Evolutionary conservation across 352 stramenopile species (phyloP), one percentile per base, ranked within the genome.

Genomic region (Pythium scleroteichum): DNA sequence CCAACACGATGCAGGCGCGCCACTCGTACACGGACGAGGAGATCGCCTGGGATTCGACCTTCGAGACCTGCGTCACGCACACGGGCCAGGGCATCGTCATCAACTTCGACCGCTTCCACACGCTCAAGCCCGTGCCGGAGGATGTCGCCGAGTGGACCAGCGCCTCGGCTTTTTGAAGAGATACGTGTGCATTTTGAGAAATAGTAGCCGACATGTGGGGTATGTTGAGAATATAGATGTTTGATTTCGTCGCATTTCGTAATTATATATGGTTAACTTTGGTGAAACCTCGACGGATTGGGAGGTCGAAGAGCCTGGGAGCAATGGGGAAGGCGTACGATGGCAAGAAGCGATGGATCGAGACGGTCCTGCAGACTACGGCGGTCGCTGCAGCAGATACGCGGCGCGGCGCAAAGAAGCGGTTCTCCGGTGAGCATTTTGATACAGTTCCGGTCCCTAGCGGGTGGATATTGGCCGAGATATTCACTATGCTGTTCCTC

Each of bases 1-100:
- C 82, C 45, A 93, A 92, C 69, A 95, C 86, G 19, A 95, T 93
- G 84, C 86, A 95, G 53, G 86, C 80, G 12, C 78, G 84, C 12
- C 79, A 90, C 54, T 95, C 85, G 27, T 93, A 92, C 73, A 91
- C 77, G 8, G 72, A 87, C 39, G 73, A 91, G 46, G 81, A 95
- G 38, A 84, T 95, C n/a, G 75, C 64, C 6, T 95, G 82, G 82
- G 77, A 95, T 64, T 69, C 73, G 14, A 92, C 70, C 4, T 95
- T 95, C 24, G 82, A 84, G 48, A 82, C 75, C 24, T 95, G 86
- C 66, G 82, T 95, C 12, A 53, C 73, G 35, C 82, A 86, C 40
- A 87, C 73, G 1, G 40, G 60, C 2, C 70, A 68, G 10, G 78
- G 83, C 26, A 63, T 88, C 4, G 70, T 78, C 47, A 88, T 95